phyloP scores from a whole-genome alignment of 352 stramenopile species.

The Pythium aphanidermatum region DNA sequence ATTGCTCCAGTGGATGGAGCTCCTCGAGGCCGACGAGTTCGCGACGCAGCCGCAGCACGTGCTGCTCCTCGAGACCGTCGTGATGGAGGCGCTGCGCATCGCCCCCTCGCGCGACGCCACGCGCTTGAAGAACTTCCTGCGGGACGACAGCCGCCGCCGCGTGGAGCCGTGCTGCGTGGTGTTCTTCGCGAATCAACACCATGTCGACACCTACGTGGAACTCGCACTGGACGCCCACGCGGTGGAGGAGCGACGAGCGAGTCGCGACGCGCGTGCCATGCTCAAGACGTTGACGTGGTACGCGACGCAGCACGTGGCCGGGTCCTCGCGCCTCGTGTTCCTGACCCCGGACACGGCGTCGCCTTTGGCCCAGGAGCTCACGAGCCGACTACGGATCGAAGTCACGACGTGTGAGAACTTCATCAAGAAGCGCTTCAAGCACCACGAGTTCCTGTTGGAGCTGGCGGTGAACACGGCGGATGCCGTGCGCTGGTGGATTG shows the following conservation, averaged over 20 bases:
- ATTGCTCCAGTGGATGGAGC: slow-evolving; percentile 71
- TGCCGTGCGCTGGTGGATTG: slow-evolving; percentile 38
- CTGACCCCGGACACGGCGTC: slow-evolving; percentile 49
- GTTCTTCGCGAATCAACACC: slow-evolving; percentile 70
- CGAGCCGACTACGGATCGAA: slow-evolving; percentile 27
- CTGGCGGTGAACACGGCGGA: slow-evolving; percentile 58
- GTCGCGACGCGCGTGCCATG: slow-evolving; percentile 38
- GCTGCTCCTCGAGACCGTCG: slow-evolving; percentile 69
- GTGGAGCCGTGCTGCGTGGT: slow-evolving; percentile 39
- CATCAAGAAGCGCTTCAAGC: slow-evolving; percentile 30
- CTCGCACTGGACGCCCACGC: slow-evolving; percentile 9
- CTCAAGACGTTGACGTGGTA: slow-evolving; percentile 67
- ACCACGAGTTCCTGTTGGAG: slow-evolving; percentile 39
- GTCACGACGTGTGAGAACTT: slow-evolving; percentile 58
- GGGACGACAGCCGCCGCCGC: slow-evolving; percentile 40
- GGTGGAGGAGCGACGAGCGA: slow-evolving; percentile 24
- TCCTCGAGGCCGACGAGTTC: slow-evolving; percentile 58
- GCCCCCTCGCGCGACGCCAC: slow-evolving; percentile 57
- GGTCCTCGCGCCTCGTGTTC: slow-evolving; percentile 37
- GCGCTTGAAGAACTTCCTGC: slow-evolving; percentile 62
- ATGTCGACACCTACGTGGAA: slow-evolving; percentile 48
- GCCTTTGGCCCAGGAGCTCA: slow-evolving; percentile 31
- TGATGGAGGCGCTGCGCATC: slow-evolving; percentile 54
- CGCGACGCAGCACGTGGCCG: slow-evolving; percentile 31
- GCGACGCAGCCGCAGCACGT: slow-evolving; percentile 28